Conservation (phyloP, 169 alveolate species). For the Plasmodium fragile region DNA sequence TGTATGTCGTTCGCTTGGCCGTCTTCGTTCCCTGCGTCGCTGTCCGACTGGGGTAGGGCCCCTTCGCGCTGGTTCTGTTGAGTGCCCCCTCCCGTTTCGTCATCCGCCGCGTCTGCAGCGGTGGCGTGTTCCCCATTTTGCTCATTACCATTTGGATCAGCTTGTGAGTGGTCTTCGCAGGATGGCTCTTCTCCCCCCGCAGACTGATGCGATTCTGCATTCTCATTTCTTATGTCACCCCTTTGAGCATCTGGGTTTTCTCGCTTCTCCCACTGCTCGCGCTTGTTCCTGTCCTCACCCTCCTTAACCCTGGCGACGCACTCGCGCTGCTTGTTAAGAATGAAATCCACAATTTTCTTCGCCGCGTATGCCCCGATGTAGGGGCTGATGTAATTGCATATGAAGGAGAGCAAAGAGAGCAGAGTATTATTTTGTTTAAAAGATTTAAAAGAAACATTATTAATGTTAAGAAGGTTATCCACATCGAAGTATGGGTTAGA, state of each 20-base stretch:
- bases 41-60: background rate
- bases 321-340: constrained; percentile 34
- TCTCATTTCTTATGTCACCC: background rate
- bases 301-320: background rate
- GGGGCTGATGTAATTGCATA: constrained; percentile 67
- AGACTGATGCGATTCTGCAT: background rate
- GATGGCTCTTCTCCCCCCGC: background rate
- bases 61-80: background rate
- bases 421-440: constrained; percentile 64
- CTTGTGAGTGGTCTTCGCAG: background rate
- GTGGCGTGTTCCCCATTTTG: background rate
- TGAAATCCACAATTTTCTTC: constrained; percentile 49
- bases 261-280: background rate
- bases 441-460: constrained; percentile 19
- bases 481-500: constrained; percentile 61
- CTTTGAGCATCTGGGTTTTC: background rate
- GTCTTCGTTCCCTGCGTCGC: no score
- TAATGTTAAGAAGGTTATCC: constrained; percentile 28
- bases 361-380: constrained; percentile 75
- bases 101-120: background rate
- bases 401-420: constrained; percentile 48
- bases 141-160: background rate
- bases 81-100: background rate
- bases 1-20: background rate
- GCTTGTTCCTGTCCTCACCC: background rate